Evolutionary conservation across 2,329 filamentous ascomycete genomes (phyloP).

Genomic region (Huntiella abstrusa): DNA sequence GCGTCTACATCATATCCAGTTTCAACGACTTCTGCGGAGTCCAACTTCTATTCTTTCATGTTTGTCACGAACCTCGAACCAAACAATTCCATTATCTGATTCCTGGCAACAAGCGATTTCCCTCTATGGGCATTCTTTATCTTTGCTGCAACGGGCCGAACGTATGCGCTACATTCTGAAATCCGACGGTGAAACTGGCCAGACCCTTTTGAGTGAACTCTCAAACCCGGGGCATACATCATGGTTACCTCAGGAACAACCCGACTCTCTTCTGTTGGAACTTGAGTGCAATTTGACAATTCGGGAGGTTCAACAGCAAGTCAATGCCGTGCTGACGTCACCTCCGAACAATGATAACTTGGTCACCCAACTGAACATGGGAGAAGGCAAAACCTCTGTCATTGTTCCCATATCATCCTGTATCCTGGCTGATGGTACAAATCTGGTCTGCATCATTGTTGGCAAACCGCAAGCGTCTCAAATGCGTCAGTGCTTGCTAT

Average conservation of each 20-base stretch:
- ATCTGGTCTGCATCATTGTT: constrained; percentile 39
- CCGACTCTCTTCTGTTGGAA: constrained; percentile 46
- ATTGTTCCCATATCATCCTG: constrained; percentile 46
- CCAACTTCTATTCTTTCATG: constrained; percentile 20
- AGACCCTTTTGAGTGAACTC: constrained; percentile 22
- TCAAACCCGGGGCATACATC: constrained; percentile 33
- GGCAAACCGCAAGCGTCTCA: constrained; percentile 42
- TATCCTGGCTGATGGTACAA: constrained; percentile 28
- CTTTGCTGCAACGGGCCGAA: constrained; percentile 23
- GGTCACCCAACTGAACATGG: constrained; percentile 53
- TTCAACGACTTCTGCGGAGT: constrained; percentile 6
- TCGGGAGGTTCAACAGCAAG: constrained; percentile 36
- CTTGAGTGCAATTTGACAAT: constrained; percentile 44
- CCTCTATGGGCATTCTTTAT: constrained; percentile 23
- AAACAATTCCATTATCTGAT: constrained; percentile 11
- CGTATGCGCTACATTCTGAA: constrained; percentile 18
- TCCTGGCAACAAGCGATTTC: constrained; percentile 21
- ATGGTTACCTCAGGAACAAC: constrained; percentile 32
- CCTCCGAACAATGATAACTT: constrained; percentile 24
- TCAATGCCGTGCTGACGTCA: constrained; percentile 36
- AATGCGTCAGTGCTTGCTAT: constrained; percentile 36
- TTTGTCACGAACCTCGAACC: constrained; percentile 14
- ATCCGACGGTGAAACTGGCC: constrained; percentile 13
- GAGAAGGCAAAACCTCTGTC: constrained; percentile 49
- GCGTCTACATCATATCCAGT: too few species aligned